A percentile compares a stretch with the other conserved stretches of the same genome.
phyloP scores from a whole-genome alignment of 495 filamentous ascomycete species.

The Penicillium silybi region DNA sequence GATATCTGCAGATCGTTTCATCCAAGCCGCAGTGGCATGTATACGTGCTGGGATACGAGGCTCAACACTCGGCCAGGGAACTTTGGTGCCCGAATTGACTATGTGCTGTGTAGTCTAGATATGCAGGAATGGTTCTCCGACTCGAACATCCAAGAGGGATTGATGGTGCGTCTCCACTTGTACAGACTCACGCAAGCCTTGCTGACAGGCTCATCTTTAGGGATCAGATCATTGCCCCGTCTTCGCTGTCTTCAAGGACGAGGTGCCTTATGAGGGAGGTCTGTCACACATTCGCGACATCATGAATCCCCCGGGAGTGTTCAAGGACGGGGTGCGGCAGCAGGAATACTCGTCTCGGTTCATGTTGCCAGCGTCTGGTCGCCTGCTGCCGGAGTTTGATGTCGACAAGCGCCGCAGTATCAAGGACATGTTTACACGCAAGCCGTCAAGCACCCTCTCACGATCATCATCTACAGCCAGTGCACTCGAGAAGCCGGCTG shows the following conservation, averaged over 20 bases:
- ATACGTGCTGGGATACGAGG: conserved; percentile 89
- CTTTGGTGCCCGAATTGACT: conserved; percentile 88
- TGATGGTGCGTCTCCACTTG: conserved; percentile 54
- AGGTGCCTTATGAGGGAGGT: conserved; percentile 47
- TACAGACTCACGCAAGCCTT: not conserved
- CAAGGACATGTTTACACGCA: conserved; percentile 83
- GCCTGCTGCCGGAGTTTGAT: conserved; percentile 77
- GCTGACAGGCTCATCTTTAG: conserved; percentile 30
- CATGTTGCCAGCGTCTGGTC: conserved; percentile 70
- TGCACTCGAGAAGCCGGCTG: conserved; percentile 4
- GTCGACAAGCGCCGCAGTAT: conserved; percentile 71
- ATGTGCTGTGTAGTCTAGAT: conserved; percentile 74
- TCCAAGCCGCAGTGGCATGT: conserved; percentile 79
- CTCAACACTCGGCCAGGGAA: conserved; percentile 88
- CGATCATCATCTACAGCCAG: not conserved
- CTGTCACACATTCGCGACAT: conserved; percentile 62
- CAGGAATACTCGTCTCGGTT: conserved; percentile 63
- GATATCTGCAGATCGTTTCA: conserved; percentile 87
- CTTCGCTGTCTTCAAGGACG: conserved; percentile 69
- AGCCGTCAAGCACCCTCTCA: conserved; percentile 29
- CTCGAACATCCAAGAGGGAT: conserved; percentile 91
- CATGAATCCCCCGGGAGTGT: conserved; percentile 76
- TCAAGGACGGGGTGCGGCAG: conserved; percentile 63
- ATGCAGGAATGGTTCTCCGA: conserved; percentile 83
- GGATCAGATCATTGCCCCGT: conserved; percentile 98